Percentiles rank a stretch among this genome's conserved stretches.
These are phyloP conservation scores for Miscanthus sacchariflorus DNA, from an alignment of 202 grass and related monocot species.

Conservation along the genomic window DNA sequence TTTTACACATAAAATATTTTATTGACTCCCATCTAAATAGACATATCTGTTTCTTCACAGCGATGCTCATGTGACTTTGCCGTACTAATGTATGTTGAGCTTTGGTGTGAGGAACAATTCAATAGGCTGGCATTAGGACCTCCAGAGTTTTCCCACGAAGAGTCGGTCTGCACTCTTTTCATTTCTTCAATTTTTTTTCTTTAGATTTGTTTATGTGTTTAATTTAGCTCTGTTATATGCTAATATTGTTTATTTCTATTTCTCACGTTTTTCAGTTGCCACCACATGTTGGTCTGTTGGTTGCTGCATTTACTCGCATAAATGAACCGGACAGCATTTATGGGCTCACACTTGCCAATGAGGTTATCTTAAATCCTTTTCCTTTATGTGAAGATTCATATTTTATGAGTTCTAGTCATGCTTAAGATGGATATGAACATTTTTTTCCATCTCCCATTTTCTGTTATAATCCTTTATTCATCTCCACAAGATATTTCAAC, in stretches of 20 bases:
- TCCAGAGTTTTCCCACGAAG: conserved; percentile 87
- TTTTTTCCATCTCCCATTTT: conserved; percentile 4
- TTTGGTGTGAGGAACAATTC: conserved; percentile 98
- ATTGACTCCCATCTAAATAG: background rate
- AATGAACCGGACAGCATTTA: conserved; percentile 98
- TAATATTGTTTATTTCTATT: conserved; percentile 24
- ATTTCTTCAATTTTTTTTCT: conserved; percentile 27
- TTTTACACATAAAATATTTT: conserved; percentile 2
- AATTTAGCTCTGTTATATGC: conserved; percentile 29
- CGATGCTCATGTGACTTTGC: conserved; percentile 85
- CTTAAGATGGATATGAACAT: conserved; percentile 2
- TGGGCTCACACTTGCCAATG: conserved; percentile 84
- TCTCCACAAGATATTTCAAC: background rate
- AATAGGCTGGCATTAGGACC: conserved; percentile 74
- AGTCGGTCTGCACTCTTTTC: conserved; percentile 62
- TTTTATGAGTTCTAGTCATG: conserved; percentile 16
- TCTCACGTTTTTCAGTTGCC: conserved; percentile 74
- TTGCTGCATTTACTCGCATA: conserved; percentile 80
- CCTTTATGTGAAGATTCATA: conserved; percentile 25
- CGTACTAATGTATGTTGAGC: conserved; percentile 82
- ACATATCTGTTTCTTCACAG: conserved; percentile 55
- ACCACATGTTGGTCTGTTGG: conserved; percentile 70
- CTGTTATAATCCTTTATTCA: conserved; percentile 7
- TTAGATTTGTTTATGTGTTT: conserved; percentile 38
- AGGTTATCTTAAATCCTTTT: conserved; percentile 54